Conservation (phyloP, 2,329 filamentous ascomycete genomes). For the Dothistroma septosporum region DNA sequence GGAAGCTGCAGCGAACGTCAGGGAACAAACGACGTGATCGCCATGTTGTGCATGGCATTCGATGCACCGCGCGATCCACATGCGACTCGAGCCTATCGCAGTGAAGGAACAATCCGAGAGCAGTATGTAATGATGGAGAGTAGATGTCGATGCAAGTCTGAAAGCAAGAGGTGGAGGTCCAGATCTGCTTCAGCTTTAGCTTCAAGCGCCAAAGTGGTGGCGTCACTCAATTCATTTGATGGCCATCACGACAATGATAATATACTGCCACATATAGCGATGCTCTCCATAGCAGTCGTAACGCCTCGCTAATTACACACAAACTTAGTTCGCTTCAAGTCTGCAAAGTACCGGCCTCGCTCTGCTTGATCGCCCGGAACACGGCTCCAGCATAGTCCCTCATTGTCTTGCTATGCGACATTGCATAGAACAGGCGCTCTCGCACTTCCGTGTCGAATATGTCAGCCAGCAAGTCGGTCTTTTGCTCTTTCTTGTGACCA, state of each 20-base stretch:
- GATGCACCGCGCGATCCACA: neutral
- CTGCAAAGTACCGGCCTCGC: constrained; percentile 8
- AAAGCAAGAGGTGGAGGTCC: neutral
- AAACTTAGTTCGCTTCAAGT: constrained; percentile 1
- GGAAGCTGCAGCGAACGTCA: neutral
- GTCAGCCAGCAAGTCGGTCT: constrained; percentile 17
- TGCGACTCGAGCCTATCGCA: neutral
- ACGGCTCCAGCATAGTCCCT: constrained; percentile 24
- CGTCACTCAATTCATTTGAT: neutral
- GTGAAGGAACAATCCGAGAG: neutral
- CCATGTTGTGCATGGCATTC: constrained; percentile 3
- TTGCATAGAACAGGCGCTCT: constrained; percentile 24
- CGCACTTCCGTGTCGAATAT: constrained; percentile 25
- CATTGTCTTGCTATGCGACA: constrained; percentile 25
- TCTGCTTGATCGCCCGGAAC: constrained; percentile 21
- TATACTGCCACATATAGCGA: constrained; percentile 11
- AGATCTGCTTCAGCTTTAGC: neutral
- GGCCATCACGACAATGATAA: neutral
- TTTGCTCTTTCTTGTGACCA: constrained; percentile 18
- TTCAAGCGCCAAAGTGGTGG: neutral
- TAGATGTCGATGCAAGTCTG: neutral
- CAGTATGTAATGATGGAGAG: neutral
- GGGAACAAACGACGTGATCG: neutral
- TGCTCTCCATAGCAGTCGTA: constrained; percentile 7
- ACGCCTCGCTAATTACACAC: constrained; percentile 15